Conservation (phyloP, 352 stramenopile species). For the Phytophthora idaei region DNA sequence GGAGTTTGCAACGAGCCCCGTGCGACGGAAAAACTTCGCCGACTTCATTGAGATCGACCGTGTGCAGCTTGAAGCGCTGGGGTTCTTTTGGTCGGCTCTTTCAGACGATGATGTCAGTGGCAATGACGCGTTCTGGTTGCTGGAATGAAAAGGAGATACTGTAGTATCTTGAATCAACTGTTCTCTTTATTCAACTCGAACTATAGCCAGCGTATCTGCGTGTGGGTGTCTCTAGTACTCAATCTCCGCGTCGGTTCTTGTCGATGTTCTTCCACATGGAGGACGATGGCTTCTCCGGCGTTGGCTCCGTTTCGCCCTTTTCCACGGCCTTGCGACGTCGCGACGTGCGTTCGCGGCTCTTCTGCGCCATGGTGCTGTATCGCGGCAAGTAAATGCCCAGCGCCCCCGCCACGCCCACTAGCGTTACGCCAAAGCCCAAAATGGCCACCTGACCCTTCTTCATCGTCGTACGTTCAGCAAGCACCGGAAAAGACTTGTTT, state of each 20-base stretch:
- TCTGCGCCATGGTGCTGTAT: conserved; percentile 48
- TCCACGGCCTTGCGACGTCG: conserved; percentile 13
- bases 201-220: background rate
- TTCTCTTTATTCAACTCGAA: conserved; percentile 6
- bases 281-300: conserved; percentile 24
- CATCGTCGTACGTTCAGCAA: conserved; percentile 17
- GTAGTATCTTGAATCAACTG: background rate
- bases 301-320: conserved; percentile 15
- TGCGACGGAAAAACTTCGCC: conserved; percentile 35
- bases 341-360: conserved; percentile 46
- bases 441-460: conserved; percentile 38
- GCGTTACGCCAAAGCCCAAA: conserved; percentile 40
- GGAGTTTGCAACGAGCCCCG: conserved; percentile 30
- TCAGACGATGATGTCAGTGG: conserved; percentile 7
- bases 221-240: conserved; percentile 2
- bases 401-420: conserved; percentile 38
- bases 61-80: conserved; percentile 48
- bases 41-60: conserved; percentile 64
- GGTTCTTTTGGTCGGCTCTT: conserved; percentile 50
- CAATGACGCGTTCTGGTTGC: conserved; percentile 3
- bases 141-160: background rate
- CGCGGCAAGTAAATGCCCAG: conserved; percentile 50
- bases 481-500: background rate
- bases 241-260: conserved; percentile 38
- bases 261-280: conserved; percentile 64